Conservation (phyloP, 2,329 filamentous ascomycete genomes). For the Clonostachys byssicola region DNA sequence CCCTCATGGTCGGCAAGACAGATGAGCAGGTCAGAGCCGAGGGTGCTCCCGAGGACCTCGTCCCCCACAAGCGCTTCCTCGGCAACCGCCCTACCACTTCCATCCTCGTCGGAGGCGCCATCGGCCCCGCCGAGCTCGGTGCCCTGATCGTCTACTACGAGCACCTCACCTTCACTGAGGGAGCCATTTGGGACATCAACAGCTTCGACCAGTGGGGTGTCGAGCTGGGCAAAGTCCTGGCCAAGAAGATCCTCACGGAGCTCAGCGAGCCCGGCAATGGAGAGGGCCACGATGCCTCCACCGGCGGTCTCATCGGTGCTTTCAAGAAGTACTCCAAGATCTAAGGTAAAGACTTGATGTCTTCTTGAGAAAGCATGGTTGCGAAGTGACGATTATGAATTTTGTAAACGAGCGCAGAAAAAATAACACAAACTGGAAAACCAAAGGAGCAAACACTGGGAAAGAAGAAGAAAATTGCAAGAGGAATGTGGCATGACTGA, state of each 20-base stretch:
- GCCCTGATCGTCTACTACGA: slow-evolving; percentile 98
- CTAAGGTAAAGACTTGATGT: slow-evolving; percentile 20
- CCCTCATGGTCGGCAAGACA: slow-evolving; percentile 87
- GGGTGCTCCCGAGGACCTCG: slow-evolving; percentile 67
- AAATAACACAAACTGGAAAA: too few species aligned
- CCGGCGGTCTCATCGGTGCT: slow-evolving; percentile 81
- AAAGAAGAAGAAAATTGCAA: too few species aligned
- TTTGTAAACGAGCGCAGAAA: too few species aligned
- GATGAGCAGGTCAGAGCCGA: slow-evolving; percentile 75
- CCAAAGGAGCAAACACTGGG: too few species aligned
- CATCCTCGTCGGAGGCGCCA: slow-evolving; percentile 84
- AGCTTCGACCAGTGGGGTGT: slow-evolving; percentile 99
- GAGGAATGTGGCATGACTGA: too few species aligned
- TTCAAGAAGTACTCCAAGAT: slow-evolving; percentile 74
- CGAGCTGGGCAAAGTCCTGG: slow-evolving; percentile 92
- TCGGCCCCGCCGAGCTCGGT: slow-evolving; percentile 89
- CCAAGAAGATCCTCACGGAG: slow-evolving; percentile 86
- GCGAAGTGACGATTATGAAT: too few species aligned
- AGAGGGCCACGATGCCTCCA: slow-evolving; percentile 78
- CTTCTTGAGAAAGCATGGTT: too few species aligned
- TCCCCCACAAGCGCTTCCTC: slow-evolving; percentile 98
- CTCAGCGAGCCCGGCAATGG: slow-evolving; percentile 74
- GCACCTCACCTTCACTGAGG: slow-evolving; percentile 96
- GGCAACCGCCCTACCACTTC: slow-evolving; percentile 96
- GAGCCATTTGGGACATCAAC: slow-evolving; percentile 99